phyloP scores from a whole-genome alignment of 495 filamentous ascomycete genomes.

The Hypoxylon lienhwacheense region DNA sequence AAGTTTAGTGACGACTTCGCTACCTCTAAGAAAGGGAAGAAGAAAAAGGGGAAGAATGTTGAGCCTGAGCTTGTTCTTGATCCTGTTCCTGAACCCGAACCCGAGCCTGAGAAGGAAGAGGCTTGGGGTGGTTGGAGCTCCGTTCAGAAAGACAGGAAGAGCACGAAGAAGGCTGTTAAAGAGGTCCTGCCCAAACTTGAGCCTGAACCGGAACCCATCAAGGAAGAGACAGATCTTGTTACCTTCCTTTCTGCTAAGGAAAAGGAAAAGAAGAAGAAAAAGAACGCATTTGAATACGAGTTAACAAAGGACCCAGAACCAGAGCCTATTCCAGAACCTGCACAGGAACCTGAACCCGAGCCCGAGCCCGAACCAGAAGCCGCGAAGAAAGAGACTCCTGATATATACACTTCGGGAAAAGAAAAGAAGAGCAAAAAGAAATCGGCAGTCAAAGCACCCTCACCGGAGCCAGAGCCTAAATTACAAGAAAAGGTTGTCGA shows the following conservation, averaged over 20 bases:
- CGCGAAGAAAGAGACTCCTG: conserved; percentile 10
- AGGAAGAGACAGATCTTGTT: conserved; percentile 13
- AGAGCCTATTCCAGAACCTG: conserved; percentile 19
- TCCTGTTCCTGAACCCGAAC: conserved; percentile 24
- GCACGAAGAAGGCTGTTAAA: conserved; percentile 21
- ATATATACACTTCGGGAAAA: conserved; percentile 4
- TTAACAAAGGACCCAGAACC: conserved; percentile 1
- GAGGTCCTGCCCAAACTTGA: conserved; percentile 3
- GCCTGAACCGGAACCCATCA: conserved; percentile 20
- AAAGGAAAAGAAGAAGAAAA: conserved; percentile 32
- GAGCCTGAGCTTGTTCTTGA: conserved; percentile 21
- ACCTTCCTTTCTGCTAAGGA: not conserved
- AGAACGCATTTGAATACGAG: conserved; percentile 19
- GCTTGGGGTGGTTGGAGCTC: conserved; percentile 7
- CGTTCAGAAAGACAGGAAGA: conserved; percentile 31
- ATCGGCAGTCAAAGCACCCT: too few species aligned
- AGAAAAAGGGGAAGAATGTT: conserved; percentile 27
- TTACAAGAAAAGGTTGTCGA: too few species aligned
- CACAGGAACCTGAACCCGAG: conserved; percentile 8
- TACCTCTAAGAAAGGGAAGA: conserved; percentile 25
- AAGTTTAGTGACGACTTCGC: conserved; percentile 29
- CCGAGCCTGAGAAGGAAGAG: conserved; percentile 24
- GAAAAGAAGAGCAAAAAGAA: too few species aligned
- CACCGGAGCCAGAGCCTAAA: too few species aligned
- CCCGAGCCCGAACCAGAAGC: conserved; percentile 15